Base-by-base conservation (phyloP, 805 yeast genomes). In the Candida corydali region DNA sequence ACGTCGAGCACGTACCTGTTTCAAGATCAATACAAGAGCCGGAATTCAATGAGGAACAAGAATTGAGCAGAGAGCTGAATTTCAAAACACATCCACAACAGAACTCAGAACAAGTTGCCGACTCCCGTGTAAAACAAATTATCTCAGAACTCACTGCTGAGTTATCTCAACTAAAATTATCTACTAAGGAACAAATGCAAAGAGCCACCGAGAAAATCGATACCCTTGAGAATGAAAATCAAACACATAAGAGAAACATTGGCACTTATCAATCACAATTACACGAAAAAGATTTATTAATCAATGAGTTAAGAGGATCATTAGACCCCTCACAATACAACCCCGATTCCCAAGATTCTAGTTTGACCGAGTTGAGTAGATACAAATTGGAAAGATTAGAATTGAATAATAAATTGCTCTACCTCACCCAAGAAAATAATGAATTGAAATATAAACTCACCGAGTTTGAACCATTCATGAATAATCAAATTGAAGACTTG, bases 201-300 rank as follows among this genome's bases (percentile, higher is more conserved):
- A 60, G 65, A 34, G 89, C 88, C 0, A 73, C 78, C 45, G 68
- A 68, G 14, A 72, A 71, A 39, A 78, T 82, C 16, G 56, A 55
- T 16, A 48, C 50, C 15, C 59, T 83, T 24, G 85, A 80, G 40
- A 19, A 39, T 10, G 65, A 68, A 38, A 43, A 48, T 34, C 51
- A 45, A 29, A 27, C 33, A 6, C 40, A 40, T 36, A 40, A 37
- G 29, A 16, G 37, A 30, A 31, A 36, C 8, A 19, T 37, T 31
- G 30, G 27, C 9, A 10, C 17, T n/a, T 34, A 24, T 23, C 19
- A 32, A 14, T 28, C 40, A 31, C 54, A 55, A 38, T 29, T 63
- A 14, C 34, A 41, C 2, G 70, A 64, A 34, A 61, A 53, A 41
- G 64, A 62, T 34, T 31, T 27, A 5, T 37, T 66, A 10, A 55